phyloP scores from a whole-genome alignment of 2,329 filamentous ascomycete species.

The Botryotinia calthae region DNA sequence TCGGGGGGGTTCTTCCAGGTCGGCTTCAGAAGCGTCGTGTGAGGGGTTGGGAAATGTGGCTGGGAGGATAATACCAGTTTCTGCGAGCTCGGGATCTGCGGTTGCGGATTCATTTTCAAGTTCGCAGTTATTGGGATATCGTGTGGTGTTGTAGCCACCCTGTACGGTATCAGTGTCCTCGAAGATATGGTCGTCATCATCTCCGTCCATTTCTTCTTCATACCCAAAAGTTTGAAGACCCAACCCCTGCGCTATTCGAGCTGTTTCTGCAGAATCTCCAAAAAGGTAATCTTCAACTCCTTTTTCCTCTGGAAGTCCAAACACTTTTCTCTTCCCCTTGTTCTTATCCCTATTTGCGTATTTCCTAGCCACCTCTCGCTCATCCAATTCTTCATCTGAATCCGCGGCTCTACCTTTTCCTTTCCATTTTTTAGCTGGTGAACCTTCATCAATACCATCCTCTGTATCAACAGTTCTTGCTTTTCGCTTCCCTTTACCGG shows the following conservation, averaged over 20 bases:
- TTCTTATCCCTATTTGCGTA: not conserved
- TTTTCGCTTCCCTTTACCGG: not conserved
- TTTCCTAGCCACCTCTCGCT: not conserved
- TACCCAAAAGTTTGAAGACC: not conserved
- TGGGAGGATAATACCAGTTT: not conserved
- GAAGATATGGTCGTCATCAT: not conserved
- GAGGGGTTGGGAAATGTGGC: not conserved
- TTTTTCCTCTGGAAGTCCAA: not conserved
- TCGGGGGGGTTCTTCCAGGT: not conserved
- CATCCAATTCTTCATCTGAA: constrained; percentile 7
- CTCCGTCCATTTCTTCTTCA: not conserved
- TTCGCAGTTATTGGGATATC: not conserved
- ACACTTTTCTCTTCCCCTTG: not conserved
- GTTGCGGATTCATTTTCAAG: not conserved
- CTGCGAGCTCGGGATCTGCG: not conserved
- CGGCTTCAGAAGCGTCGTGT: not conserved
- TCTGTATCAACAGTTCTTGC: not conserved
- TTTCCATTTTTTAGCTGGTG: constrained; percentile 5
- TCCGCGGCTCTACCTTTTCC: not conserved
- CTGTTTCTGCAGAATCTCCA: not conserved
- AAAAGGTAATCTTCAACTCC: not conserved
- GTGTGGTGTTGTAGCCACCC: not conserved
- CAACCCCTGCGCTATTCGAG: not conserved
- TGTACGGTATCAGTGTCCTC: rapidly evolving
- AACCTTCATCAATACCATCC: not conserved